Conservation (phyloP, 202 grass and related monocot genomes). For the Setaria viridis region DNA sequence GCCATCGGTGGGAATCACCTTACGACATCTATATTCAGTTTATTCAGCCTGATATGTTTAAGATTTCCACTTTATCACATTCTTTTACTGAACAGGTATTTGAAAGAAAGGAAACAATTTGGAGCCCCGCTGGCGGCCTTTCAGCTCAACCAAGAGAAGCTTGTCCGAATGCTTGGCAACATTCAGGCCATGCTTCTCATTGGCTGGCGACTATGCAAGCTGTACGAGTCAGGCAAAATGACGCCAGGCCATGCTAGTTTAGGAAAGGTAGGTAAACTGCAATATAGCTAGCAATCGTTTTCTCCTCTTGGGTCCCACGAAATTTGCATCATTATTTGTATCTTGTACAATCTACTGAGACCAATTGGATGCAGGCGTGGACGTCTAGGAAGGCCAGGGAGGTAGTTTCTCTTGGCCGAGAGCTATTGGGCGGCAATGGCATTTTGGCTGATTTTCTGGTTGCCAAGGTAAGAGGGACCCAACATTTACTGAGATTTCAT, state of each 20-base stretch:
- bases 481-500: not conserved
- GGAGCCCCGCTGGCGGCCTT: slow-evolving; percentile 92
- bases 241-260: slow-evolving; percentile 89
- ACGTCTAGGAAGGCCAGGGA: slow-evolving; percentile 76
- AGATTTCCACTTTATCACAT: slow-evolving; percentile 30
- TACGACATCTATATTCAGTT: not conserved
- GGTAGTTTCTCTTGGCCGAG: slow-evolving; percentile 85
- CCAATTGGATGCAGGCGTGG: slow-evolving; percentile 68
- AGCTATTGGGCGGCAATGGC: slow-evolving; percentile 93
- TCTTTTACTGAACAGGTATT: slow-evolving; percentile 62
- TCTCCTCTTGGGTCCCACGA: not conserved
- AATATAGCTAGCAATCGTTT: not conserved
- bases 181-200: slow-evolving; percentile 95
- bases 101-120: slow-evolving; percentile 96
- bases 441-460: slow-evolving; percentile 98
- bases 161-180: slow-evolving; percentile 94
- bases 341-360: slow-evolving; percentile 2
- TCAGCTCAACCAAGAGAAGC: slow-evolving; percentile 99
- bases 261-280: slow-evolving; percentile 73
- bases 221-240: slow-evolving; percentile 98
- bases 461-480: slow-evolving; percentile 69
- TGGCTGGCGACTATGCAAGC: slow-evolving; percentile 94
- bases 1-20: slow-evolving; percentile 66
- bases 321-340: not conserved
- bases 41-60: slow-evolving; percentile 10